Evolutionary conservation across 306 rosid species (phyloP), one percentile per base, ranked within the genome.

Genomic region (Gastrolobium villosum): DNA sequence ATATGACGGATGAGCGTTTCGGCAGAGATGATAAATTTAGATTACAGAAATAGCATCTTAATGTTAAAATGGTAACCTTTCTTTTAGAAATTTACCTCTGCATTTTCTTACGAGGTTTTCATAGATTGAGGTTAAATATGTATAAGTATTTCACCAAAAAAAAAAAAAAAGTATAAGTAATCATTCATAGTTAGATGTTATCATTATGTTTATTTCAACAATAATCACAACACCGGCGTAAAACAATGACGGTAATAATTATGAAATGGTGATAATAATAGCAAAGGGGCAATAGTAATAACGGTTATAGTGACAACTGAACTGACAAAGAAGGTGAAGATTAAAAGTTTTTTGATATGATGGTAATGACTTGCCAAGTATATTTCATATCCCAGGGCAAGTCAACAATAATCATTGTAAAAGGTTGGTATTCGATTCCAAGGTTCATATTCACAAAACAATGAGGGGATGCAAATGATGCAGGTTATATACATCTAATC

Each of bases 191-290:
- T 52, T 31, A 77, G 74, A 76, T 82, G 81, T 32, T 82, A 76
- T 82, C 5, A 82, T 82, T 61, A 43, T 69, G 81, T 40, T 81
- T 61, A 81, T 55, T 43, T 75, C 53, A 31, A 69, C 62, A 81
- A 75, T 69, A 69, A 80, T 80, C 75, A 65, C 70, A 73, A 14
- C n/a, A 54, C 36, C 49, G 35, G n/a, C 72, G 32, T 81, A 50
- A 75, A 68, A 68, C 65, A 81, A 74, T 67, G 81, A 41, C 81
- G 62, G 78, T 76, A 70, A 76, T 76, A 82, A 82, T 82, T 6
- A 63, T 70, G 69, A 34, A 14, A 62, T 69, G 75, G 74, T 53
- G 69, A 75, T 63, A 75, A 81, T 61, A 68, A 69, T 41, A 61
- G 74, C 43, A 76, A 82, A 82, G 61, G 26, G 26, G 26, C 26